These are phyloP conservation scores for Mucor irregularis DNA, from an alignment of 371 early-diverging fungal species.

Conservation along the genomic window DNA sequence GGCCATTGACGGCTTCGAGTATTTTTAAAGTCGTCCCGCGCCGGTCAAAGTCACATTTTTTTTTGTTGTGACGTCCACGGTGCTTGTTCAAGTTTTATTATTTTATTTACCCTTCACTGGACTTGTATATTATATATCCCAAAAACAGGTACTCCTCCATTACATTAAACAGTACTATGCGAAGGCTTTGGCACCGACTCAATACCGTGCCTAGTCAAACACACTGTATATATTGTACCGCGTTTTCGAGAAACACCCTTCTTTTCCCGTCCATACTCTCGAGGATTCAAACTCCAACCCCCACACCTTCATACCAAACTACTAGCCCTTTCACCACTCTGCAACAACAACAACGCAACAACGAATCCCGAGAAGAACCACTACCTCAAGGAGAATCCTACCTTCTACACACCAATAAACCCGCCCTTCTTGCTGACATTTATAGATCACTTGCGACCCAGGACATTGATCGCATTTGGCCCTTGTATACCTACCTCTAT, in stretches of 20 bases:
- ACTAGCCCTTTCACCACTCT: background rate
- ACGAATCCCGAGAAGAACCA: background rate
- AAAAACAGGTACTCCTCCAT: background rate
- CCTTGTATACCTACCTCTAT: constrained; percentile 40
- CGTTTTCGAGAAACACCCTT: background rate
- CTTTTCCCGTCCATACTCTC: background rate
- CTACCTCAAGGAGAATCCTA: background rate
- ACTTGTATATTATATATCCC: background rate
- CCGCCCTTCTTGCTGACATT: constrained; percentile 32
- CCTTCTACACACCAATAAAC: constrained; percentile 8
- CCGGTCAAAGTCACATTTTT: background rate
- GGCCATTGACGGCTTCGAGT: too few relatives aligned
- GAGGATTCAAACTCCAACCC: background rate
- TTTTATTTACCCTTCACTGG: background rate
- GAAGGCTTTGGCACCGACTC: constrained; percentile 33
- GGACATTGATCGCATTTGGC: constrained; percentile 51
- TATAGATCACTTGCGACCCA: constrained; percentile 41
- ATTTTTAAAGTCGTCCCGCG: too few relatives aligned
- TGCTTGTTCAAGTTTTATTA: background rate
- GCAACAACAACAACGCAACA: background rate
- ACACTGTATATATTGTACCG: constrained; percentile 30
- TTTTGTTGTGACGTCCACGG: background rate
- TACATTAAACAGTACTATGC: constrained; percentile 13
- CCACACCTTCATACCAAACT: background rate
- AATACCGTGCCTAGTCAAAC: constrained; percentile 20